Conservation (phyloP, 257 asterid species). For the Lavandula angustifolia region DNA sequence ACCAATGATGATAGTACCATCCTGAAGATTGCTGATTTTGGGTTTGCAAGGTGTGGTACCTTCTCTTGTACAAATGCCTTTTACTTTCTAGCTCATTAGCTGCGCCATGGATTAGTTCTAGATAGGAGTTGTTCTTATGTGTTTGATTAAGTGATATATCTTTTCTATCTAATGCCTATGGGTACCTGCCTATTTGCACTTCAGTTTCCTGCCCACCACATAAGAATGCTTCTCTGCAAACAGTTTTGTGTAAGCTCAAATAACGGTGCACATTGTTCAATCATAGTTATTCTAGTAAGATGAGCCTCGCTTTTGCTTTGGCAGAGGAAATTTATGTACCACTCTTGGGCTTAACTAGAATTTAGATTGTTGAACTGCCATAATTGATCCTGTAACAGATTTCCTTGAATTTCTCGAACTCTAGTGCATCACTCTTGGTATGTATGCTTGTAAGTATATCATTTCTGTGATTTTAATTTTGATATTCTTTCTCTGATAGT, state of each 20-base stretch:
- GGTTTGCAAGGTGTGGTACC: constrained; percentile 73
- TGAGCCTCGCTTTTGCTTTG: constrained; percentile 5
- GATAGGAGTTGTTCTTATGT: neutral
- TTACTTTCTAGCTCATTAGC: neutral
- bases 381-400: constrained; percentile 4
- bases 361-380: neutral
- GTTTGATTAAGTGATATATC: neutral
- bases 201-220: neutral
- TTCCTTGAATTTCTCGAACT: neutral
- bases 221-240: neutral
- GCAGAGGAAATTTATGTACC: neutral
- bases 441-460: neutral
- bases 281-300: neutral
- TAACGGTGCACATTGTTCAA: neutral
- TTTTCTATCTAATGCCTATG: neutral
- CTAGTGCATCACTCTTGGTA: constrained; percentile 4
- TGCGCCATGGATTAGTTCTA: constrained; percentile 5
- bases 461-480: neutral
- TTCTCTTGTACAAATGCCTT: constrained; percentile 15
- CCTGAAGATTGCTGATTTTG: constrained; percentile 67
- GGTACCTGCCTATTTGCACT: neutral
- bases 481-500: neutral
- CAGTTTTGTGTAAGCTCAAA: neutral
- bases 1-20: constrained; percentile 40
- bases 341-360: constrained; percentile 11